A percentile compares a stretch with the other conserved stretches of the same genome.
Evolutionary conservation across 139 green algal species (phyloP).

Genomic region (Pleodorina starrii): DNA sequence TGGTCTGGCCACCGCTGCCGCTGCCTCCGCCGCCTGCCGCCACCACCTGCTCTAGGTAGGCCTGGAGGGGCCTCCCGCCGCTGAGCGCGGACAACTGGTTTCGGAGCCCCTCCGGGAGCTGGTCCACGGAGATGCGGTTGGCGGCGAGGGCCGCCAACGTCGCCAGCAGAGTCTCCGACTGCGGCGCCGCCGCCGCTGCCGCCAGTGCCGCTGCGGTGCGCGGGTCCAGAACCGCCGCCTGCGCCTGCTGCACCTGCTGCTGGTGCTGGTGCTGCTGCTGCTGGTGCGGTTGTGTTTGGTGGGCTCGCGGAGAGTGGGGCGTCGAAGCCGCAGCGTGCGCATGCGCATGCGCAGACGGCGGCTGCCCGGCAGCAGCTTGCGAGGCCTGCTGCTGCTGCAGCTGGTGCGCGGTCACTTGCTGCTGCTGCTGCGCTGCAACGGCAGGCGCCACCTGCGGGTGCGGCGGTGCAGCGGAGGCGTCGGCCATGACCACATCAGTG

Average conservation of each 20-base stretch:
- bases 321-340: not conserved
- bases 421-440: not conserved
- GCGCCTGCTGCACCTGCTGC: not conserved
- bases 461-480: not conserved
- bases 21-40: not conserved
- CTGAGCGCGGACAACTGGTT: slow-evolving; percentile 18
- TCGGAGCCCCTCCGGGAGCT: slow-evolving; percentile 29
- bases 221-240: not conserved
- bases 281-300: not conserved
- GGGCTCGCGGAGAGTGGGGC: not conserved
- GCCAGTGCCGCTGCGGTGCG: not conserved
- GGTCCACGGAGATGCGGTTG: slow-evolving; percentile 40
- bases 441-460: not conserved
- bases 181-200: not conserved
- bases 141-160: slow-evolving; percentile 20
- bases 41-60: slow-evolving; percentile 28
- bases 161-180: slow-evolving; percentile 16
- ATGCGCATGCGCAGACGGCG: not conserved
- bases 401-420: not conserved
- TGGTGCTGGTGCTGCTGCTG: slow-evolving; percentile 10
- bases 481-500: not conserved
- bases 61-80: not conserved
- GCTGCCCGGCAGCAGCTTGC: not conserved
- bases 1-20: not conserved
- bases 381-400: slow-evolving; percentile 8